phyloP scores from a whole-genome alignment of 2,329 filamentous ascomycete genomes.

The Thermochaetoides dissita region DNA sequence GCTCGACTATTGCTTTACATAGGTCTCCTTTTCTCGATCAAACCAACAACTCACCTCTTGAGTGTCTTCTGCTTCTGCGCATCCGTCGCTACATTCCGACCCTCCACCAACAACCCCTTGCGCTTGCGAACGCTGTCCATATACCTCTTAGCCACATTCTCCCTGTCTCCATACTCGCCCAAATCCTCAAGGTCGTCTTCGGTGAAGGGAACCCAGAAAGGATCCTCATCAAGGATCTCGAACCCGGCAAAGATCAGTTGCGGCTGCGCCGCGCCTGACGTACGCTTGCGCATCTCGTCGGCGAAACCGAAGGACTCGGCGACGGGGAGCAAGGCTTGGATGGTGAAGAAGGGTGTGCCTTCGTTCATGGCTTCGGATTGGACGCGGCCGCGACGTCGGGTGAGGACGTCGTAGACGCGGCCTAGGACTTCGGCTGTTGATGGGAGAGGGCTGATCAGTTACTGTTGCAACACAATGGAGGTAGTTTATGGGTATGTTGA shows the following conservation, averaged over 20 bases:
- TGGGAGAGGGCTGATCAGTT: constrained; percentile 1
- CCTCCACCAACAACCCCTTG: constrained; percentile 79
- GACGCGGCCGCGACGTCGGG: constrained; percentile 76
- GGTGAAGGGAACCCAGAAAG: constrained; percentile 93
- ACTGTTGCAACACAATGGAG: neutral
- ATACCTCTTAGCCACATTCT: constrained; percentile 93
- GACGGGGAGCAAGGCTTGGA: constrained; percentile 74
- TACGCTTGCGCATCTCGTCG: constrained; percentile 92
- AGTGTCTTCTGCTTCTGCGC: constrained; percentile 80
- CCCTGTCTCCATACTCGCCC: constrained; percentile 80
- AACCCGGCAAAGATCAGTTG: constrained; percentile 90
- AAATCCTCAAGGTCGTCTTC: constrained; percentile 95
- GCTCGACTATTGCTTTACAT: no score
- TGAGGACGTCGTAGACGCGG: constrained; percentile 94
- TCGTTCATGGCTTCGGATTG: constrained; percentile 86
- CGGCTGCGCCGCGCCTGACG: constrained; percentile 76
- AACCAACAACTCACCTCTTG: constrained; percentile 33
- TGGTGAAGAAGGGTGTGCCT: constrained; percentile 92
- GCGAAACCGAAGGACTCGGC: constrained; percentile 92
- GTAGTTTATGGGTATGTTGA: constrained; percentile 9
- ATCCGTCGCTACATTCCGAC: constrained; percentile 62
- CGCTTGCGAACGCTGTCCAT: constrained; percentile 76
- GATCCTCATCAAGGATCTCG: constrained; percentile 86
- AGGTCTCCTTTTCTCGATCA: neutral
- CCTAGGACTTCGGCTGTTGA: constrained; percentile 71